Evolutionary conservation across 2,329 filamentous ascomycete genomes (phyloP), one percentile per base, ranked within the genome.

Genomic region (Colletotrichum siamense): DNA sequence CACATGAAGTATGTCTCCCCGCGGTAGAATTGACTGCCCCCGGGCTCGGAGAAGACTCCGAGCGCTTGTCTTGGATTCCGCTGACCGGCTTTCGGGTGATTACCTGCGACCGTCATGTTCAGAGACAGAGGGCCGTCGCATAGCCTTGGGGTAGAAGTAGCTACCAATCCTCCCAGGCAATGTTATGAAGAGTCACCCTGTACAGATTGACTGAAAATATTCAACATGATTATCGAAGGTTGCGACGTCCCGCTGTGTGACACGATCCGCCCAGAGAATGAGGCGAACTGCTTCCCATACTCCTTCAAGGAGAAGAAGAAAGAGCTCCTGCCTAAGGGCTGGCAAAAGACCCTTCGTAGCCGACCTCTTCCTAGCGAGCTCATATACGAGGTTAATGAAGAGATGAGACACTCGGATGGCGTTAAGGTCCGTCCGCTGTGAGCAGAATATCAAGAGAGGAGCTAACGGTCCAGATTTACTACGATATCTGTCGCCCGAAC

Each of bases 401-500:
- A 61, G 57, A 61, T 61, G 57, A 61, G 57, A 26, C 57, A 61
- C 15, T 61, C 57, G 10, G 57, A 61, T 61, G 57, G 57, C n/a
- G 57, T 61, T 15, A 61, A 61, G 57, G 57, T 61, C 24, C n/a
- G 22, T 61, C 52, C 52, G 52, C 24, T 9, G 3, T 57, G 52
- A 57, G 1, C n/a, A n/a, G 52, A 9, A 57, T 15, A 57, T n/a
- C 52, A 24, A 24, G 52, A 57, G 52, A 9, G 24, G 8, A 57
- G 52, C 52, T 57, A 30, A 61, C 61, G 9, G 24, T n/a, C 24
- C 7, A 22, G 28, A 26, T 89, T 1, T 88, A 87, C 77, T 81
- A 81, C 7, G 87, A 89, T 61, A 82, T 89, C 44, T 89, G 87
- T 78, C 82, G 87, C 15, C 86, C 87, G 1, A 79, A 83, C 2